These are phyloP conservation scores for Microstroma glucosiphilum DNA, from an alignment of 1,284 basidiomycete species.

Conservation along the genomic window DNA sequence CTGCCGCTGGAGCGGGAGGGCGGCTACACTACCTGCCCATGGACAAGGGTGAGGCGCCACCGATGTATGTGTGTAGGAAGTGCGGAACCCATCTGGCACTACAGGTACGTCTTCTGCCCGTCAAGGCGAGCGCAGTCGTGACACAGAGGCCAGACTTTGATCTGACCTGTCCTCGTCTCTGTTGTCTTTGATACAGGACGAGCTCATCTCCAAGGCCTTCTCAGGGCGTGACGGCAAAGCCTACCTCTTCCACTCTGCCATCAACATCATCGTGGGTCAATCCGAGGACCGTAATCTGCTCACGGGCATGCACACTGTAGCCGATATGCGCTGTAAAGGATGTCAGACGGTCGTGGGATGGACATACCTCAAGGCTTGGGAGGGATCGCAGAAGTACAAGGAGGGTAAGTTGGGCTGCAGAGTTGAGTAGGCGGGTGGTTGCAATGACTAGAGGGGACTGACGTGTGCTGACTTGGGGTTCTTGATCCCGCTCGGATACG, in stretches of 20 bases:
- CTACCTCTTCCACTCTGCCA: conserved; percentile 70
- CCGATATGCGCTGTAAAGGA: conserved; percentile 69
- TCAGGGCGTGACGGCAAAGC: conserved; percentile 75
- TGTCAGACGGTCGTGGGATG: conserved; percentile 73
- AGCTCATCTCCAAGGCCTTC: conserved; percentile 76
- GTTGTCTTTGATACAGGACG: conserved; percentile 60
- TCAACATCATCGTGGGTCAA: conserved; percentile 67
- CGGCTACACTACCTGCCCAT: conserved; percentile 5
- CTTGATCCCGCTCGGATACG: conserved; percentile 39
- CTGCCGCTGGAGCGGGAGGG: no score
- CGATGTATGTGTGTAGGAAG: conserved; percentile 36
- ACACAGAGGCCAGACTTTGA: no score
- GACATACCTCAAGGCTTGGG: conserved; percentile 75
- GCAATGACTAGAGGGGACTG: no score
- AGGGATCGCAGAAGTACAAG: conserved; percentile 75
- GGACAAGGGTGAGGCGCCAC: conserved; percentile 5
- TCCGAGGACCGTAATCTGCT: conserved; percentile 70
- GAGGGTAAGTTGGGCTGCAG: conserved; percentile 58
- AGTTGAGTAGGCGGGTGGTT: no score
- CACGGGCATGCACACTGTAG: conserved; percentile 72
- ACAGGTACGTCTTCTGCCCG: conserved; percentile 31
- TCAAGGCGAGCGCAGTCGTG: no score
- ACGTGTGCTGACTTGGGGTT: not conserved
- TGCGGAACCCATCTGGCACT: conserved; percentile 41
- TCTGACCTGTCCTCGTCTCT: not conserved